Base-by-base conservation (phyloP, 1,284 basidiomycete species). In the Ceraceosorus guamensis region DNA sequence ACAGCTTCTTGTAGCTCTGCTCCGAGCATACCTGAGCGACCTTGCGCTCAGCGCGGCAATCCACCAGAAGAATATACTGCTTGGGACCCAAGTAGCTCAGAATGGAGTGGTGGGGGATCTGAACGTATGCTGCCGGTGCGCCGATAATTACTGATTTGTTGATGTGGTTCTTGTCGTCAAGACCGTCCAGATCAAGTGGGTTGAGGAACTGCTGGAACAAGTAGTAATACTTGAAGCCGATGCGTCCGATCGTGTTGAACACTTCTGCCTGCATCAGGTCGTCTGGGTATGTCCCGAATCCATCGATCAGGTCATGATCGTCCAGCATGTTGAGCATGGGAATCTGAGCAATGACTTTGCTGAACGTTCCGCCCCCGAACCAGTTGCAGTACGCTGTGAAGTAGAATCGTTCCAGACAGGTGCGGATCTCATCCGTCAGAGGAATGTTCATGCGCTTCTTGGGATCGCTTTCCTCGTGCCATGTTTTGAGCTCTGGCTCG, bases 291-390 rank as follows among this genome's bases (percentile, higher is more conserved):
- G 87, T 89, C 63, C 89, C 89, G 73, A 91, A 96, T 5, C 91
- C 92, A 70, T 96, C 91, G 65, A 95, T 95, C 82, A 83, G 67
- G 56, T 77, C 82, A 70, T 84, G 83, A 62, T 84, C 83, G 66
- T 84, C 83, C 41, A 83, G 77, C 81, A 83, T 82, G 74, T 81
- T 81, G 55, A 77, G 57, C 92, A 96, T 96, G 11, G 91, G 82
- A 41, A 83, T 80, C 7, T 78, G 86, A 55, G 88, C 85, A 76
- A 95, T 96, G 4, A 92, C 91, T 54, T 87, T 81, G 0, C 89
- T 89, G 76, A 97, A 98, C 0, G 90, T 90, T 6, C 92, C 92
- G 48, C 83, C 84, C 57, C 91, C 82, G 79, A 95, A 97, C 73
- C 77, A 78, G 44, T 72, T 65, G 53, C 65, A 70, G 78, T 96